Evolutionary conservation across 1,139 yeast species (phyloP).

Genomic region (Yamadazyma diospyri): DNA sequence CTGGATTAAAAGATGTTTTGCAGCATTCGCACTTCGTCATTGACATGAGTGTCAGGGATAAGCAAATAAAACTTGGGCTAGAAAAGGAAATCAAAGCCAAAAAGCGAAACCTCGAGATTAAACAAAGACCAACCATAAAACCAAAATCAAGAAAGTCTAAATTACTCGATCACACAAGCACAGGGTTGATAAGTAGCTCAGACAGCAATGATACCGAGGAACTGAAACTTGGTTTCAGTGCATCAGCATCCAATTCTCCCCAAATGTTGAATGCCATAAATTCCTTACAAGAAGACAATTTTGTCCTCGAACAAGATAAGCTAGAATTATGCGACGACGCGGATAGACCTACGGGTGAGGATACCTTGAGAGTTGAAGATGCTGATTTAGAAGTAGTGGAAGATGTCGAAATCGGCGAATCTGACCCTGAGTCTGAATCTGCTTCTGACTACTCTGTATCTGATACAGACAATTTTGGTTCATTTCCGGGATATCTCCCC

Average conservation of each 20-base stretch:
- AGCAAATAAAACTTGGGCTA: conserved; percentile 36
- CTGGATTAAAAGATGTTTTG: conserved; percentile 68
- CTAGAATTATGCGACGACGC: conserved; percentile 30
- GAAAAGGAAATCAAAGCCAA: conserved; percentile 37
- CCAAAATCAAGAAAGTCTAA: conserved; percentile 33
- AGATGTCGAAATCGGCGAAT: conserved; percentile 16
- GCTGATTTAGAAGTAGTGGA: conserved; percentile 17
- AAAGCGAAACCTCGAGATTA: conserved; percentile 28
- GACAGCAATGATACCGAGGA: conserved; percentile 6
- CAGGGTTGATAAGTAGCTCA: conserved; percentile 1
- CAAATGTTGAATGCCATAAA: conserved; percentile 37
- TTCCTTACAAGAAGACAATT: conserved; percentile 30
- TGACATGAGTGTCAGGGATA: conserved; percentile 52
- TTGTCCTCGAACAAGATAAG: conserved; percentile 35
- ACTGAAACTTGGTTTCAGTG: conserved; percentile 22
- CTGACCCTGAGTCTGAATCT: conserved; percentile 17
- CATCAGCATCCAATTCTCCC: conserved; percentile 42
- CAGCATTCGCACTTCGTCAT: conserved; percentile 66
- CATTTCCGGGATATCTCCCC: conserved; percentile 12
- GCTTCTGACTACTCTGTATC: conserved; percentile 17
- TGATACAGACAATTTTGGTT: conserved; percentile 17
- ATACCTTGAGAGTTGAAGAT: conserved; percentile 19
- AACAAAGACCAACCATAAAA: conserved; percentile 32
- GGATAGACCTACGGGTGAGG: conserved; percentile 22
- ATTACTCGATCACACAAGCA: conserved; percentile 1